phyloP scores from a whole-genome alignment of 1,139 yeast genomes.

The Candida sanyaensis region DNA sequence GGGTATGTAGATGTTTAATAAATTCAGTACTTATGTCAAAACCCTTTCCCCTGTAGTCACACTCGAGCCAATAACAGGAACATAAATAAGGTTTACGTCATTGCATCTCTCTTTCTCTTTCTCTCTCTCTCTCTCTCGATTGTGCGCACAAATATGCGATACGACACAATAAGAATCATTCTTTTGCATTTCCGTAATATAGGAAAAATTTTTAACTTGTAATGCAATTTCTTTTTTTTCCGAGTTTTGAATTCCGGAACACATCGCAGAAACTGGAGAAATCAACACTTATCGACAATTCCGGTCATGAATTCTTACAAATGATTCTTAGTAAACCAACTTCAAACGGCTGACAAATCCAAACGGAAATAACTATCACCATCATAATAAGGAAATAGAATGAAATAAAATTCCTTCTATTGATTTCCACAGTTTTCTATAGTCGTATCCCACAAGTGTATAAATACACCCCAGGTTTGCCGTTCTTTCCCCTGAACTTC shows the following conservation, averaged over 20 bases:
- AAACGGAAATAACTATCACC: not conserved
- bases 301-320: not conserved
- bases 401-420: not conserved
- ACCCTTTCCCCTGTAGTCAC: too few relatives aligned
- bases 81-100: not conserved
- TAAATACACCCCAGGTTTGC: not conserved
- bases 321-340: not conserved
- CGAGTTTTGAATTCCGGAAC: not conserved
- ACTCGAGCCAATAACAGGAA: too few relatives aligned
- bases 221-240: not conserved
- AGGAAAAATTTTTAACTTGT: not conserved
- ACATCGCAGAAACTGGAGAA: too few relatives aligned
- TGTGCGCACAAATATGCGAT: too few relatives aligned
- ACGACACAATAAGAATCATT: too few relatives aligned
- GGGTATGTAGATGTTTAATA: too few relatives aligned
- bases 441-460: not conserved
- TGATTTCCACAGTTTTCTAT: not conserved
- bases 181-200: not conserved
- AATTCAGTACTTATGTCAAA: too few relatives aligned
- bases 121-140: too few relatives aligned
- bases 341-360: slow-evolving; percentile 1
- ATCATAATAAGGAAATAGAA: not conserved
- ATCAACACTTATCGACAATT: not conserved
- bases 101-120: not conserved
- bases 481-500: not conserved